phyloP scores from a whole-genome alignment of 2,329 filamentous ascomycete species.

The Verticillium tricorpus region DNA sequence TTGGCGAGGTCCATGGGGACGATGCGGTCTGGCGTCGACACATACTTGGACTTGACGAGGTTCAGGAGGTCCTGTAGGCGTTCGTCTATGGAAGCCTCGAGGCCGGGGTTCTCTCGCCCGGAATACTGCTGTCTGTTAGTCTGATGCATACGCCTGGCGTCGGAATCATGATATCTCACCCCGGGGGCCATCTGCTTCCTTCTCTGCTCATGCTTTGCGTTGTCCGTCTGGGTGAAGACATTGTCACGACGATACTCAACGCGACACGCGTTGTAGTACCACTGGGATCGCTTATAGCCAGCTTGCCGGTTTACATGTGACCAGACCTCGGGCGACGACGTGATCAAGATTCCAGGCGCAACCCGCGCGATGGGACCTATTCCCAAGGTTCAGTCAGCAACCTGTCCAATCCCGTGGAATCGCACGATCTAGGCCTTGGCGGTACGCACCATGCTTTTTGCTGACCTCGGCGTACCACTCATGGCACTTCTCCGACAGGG shows the following conservation, averaged over 20 bases:
- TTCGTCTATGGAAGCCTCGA: conserved; percentile 45
- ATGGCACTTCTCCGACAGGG: conserved; percentile 15
- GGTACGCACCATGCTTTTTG: conserved; percentile 20
- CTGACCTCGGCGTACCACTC: conserved; percentile 20
- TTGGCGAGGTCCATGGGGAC: conserved; percentile 39
- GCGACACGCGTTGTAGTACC: conserved; percentile 40
- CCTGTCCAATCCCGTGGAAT: conserved; percentile 4
- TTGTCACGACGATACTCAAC: conserved; percentile 47
- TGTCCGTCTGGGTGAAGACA: conserved; percentile 47
- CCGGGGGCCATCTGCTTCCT: conserved; percentile 47
- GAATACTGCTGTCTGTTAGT: conserved; percentile 37
- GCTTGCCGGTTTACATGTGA: conserved; percentile 35
- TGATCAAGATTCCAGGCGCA: conserved; percentile 44
- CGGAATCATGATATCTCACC: conserved; percentile 24
- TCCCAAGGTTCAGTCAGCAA: conserved; percentile 6
- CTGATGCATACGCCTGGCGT: neutral
- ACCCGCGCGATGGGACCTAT: conserved; percentile 25
- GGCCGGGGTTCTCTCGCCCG: conserved; percentile 46
- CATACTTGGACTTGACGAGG: conserved; percentile 40
- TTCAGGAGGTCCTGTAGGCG: conserved; percentile 38
- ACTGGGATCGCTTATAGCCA: conserved; percentile 34
- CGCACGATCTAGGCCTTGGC: conserved; percentile 16
- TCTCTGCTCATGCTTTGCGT: conserved; percentile 37
- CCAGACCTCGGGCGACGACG: conserved; percentile 42
- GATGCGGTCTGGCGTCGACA: conserved; percentile 22